Evolutionary conservation across 2,329 filamentous ascomycete genomes (phyloP), one percentile per base, ranked within the genome.

Genomic region (Rosellinia necatrix): DNA sequence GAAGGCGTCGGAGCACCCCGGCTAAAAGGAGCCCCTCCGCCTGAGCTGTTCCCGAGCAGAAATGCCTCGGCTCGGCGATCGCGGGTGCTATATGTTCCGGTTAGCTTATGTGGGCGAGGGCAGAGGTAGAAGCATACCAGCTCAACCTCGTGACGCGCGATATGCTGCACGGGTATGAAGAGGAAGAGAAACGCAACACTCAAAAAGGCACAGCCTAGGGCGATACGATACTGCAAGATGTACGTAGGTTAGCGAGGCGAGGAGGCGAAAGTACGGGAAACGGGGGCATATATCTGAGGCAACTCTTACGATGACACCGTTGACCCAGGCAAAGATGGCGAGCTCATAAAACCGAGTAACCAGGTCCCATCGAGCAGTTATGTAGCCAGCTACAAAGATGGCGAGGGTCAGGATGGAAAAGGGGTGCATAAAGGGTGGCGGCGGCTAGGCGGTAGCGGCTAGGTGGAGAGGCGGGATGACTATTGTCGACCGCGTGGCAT

Each of bases 361-460:
- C 62, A 99, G 87, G 78, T 97, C 94, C 92, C 94, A 99, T 81
- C 94, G 90, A 72, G 94, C 94, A 78, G 94, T 99, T 75, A 93
- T 97, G 83, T 99, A 99, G 76, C 94, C 94, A 79, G 94, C 93
- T 83, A 97, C 89, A 81, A 99, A 99, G 80, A 99, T 97, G 78
- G 90, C 92, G 78, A 96, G 87, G 71, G 92, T 96, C 76, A 97
- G 85, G 75, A 93, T 81, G 63, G 93, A 97, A 81, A 97, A 97
- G 71, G 92, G 91, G 91, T 97, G 92, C 93, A 97, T 97, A 82
- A 65, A 69, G 64, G 57, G 47, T 47, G 49, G n/a, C n/a, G n/a
- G n/a, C n/a, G n/a, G n/a, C n/a, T n/a, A n/a, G n/a, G n/a, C n/a
- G n/a, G n/a, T n/a, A 54, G 49, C 40, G 53, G 41, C 30, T 17